Conservation (phyloP, 2,329 filamentous ascomycete genomes). For the Diaporthe batatas region DNA sequence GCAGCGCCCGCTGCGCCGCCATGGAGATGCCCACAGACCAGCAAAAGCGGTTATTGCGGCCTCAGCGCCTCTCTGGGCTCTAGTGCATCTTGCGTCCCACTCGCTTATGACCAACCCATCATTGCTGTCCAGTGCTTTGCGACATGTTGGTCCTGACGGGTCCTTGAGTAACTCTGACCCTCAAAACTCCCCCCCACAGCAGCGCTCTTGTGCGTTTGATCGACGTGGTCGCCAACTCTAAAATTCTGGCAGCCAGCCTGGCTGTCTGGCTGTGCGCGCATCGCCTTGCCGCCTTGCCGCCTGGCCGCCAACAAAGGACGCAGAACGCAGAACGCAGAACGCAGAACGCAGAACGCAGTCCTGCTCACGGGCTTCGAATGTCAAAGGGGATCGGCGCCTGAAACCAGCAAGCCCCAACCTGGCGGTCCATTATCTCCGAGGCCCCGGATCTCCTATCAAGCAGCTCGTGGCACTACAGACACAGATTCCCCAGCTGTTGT, state of each 20-base stretch:
- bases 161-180: neutral
- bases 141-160: constrained; percentile 15
- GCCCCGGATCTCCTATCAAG: constrained; percentile 2
- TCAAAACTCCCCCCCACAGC: constrained; percentile 13
- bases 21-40: constrained; percentile 14
- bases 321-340: neutral
- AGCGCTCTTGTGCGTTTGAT: constrained; percentile 32
- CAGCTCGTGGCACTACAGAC: neutral
- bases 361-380: neutral
- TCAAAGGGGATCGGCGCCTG: constrained; percentile 26
- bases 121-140: constrained; percentile 31
- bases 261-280: constrained; percentile 19
- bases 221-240: constrained; percentile 20
- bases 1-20: neutral
- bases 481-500: neutral
- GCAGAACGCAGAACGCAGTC: neutral
- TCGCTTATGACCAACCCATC: constrained; percentile 2
- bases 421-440: constrained; percentile 19
- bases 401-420: constrained; percentile 23
- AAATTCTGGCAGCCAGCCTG: constrained; percentile 20
- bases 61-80: constrained; percentile 39
- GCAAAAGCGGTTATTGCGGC: constrained; percentile 38
- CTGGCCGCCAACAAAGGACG: neutral
- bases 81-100: constrained; percentile 38
- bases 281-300: neutral